Percentiles rank a stretch among this genome's conserved stretches.
Conservation (phyloP, 1,139 yeast species). For the Debaryomyces sp. region DNA sequence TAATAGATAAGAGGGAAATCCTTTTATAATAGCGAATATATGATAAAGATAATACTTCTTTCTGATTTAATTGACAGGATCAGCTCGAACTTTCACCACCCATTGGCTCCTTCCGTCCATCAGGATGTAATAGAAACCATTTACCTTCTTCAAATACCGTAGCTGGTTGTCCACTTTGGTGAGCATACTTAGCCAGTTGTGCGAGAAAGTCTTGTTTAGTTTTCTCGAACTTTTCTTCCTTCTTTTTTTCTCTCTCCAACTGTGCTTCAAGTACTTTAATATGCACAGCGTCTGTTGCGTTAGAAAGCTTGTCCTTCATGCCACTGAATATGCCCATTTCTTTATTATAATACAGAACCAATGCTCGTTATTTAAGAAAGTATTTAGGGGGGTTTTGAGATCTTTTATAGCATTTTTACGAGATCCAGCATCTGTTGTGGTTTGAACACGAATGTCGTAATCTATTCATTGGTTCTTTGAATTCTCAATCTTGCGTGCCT, state of each 20-base stretch:
- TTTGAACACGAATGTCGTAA: not conserved
- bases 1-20: not conserved
- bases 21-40: not conserved
- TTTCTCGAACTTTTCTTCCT: not conserved
- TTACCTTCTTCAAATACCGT: not conserved
- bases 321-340: not conserved
- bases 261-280: not conserved
- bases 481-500: not conserved
- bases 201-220: not conserved
- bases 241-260: not conserved
- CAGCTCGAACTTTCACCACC: not conserved
- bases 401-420: not conserved
- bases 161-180: not conserved
- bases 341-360: not conserved
- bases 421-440: not conserved
- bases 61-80: not conserved
- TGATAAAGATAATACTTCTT: not conserved
- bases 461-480: not conserved
- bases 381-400: not conserved
- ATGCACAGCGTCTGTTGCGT: not conserved
- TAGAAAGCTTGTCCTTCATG: not conserved
- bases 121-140: not conserved
- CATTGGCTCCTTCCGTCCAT: not conserved
- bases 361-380: not conserved
- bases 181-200: not conserved